Conservation (phyloP, 441 rosid genomes). For the Adansonia grandidieri region DNA sequence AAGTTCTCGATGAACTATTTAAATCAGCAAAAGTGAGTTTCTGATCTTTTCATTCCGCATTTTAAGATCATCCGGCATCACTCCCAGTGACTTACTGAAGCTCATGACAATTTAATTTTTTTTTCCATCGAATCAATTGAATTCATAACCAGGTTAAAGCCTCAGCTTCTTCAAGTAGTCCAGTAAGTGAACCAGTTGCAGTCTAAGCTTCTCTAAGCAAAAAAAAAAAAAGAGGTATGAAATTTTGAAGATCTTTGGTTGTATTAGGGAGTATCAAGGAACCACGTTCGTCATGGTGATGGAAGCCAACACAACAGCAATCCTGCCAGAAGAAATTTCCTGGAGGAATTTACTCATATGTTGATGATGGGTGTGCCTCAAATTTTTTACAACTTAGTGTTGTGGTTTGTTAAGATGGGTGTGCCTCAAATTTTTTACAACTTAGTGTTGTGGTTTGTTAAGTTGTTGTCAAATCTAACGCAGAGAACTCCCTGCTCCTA, state of each 20-base stretch:
- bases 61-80: too few species aligned
- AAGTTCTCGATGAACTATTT: slow-evolving; percentile 90
- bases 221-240: background rate
- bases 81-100: background rate
- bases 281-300: slow-evolving; percentile 11
- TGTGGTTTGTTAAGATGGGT: slow-evolving; percentile 19
- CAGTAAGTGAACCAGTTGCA: slow-evolving; percentile 67
- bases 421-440: background rate
- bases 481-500: slow-evolving; percentile 10
- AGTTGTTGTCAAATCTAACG: slow-evolving; percentile 4
- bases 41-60: background rate
- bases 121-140: background rate
- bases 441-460: slow-evolving; percentile 21
- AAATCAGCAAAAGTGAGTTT: slow-evolving; percentile 88
- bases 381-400: slow-evolving; percentile 9
- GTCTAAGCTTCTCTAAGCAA: slow-evolving; percentile 42
- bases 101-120: background rate
- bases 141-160: slow-evolving; percentile 48
- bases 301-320: background rate
- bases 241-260: slow-evolving; percentile 46
- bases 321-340: slow-evolving; percentile 9
- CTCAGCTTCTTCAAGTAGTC: slow-evolving; percentile 37
- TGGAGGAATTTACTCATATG: background rate
- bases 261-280: slow-evolving; percentile 40
- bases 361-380: background rate